These are phyloP conservation scores for Polytrichum formosum DNA, from an alignment of 225 moss, liverwort and hornwort species.

Conservation along the genomic window DNA sequence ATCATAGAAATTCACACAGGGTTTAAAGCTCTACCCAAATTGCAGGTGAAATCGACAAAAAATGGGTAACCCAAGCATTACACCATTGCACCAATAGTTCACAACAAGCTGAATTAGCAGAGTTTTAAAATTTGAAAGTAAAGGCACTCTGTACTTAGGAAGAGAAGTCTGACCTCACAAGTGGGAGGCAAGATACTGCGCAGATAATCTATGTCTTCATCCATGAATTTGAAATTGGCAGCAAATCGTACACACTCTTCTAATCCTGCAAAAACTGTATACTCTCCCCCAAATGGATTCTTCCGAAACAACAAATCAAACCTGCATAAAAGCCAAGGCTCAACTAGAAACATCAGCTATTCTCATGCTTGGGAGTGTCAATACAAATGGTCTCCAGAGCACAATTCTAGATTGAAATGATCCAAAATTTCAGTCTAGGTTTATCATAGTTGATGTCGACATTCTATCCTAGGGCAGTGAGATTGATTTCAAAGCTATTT, in stretches of 20 bases:
- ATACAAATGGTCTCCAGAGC: too few species aligned
- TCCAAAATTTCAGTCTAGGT: too few species aligned
- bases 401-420: too few species aligned
- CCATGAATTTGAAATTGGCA: constrained; percentile 70
- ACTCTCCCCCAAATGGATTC: constrained; percentile 95
- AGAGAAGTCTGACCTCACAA: constrained; percentile 69
- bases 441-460: too few species aligned
- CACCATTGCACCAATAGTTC: background rate
- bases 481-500: too few species aligned
- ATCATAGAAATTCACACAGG: background rate
- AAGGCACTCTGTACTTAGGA: too few species aligned
- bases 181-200: constrained; percentile 62
- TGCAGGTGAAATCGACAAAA: background rate
- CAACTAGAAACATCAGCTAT: background rate
- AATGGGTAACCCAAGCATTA: background rate
- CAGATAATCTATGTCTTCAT: constrained; percentile 68
- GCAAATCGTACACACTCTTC: constrained; percentile 94
- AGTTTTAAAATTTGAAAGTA: too few species aligned
- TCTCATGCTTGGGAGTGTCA: background rate
- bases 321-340: constrained; percentile 27
- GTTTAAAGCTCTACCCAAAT: constrained; percentile 1
- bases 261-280: constrained; percentile 91
- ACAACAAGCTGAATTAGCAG: background rate
- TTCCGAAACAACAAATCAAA: constrained; percentile 89
- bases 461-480: too few species aligned